Evolutionary conservation across 1,284 basidiomycete genomes (phyloP).

Genomic region (Pyrrhoderma noxium): DNA sequence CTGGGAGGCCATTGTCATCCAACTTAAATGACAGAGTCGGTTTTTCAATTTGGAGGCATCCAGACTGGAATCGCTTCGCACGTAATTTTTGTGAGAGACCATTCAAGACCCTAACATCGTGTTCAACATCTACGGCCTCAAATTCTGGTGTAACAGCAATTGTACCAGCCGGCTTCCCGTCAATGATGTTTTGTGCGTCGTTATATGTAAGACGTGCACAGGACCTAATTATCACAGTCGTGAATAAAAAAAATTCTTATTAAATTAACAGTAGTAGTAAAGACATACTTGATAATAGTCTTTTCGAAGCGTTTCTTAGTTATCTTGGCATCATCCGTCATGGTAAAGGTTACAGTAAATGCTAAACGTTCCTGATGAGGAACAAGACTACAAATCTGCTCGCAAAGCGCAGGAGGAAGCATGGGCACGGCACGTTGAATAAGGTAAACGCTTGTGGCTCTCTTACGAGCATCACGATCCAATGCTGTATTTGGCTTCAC

Average conservation of each 20-base stretch:
- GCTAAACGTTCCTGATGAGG: conserved; percentile 85
- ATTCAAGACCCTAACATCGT: conserved; percentile 70
- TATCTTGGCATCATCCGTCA: conserved; percentile 78
- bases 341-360: conserved; percentile 84
- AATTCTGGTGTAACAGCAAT: conserved; percentile 53
- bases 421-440: conserved; percentile 94
- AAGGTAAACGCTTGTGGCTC: conserved; percentile 95
- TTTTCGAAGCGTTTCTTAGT: conserved; percentile 89
- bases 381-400: conserved; percentile 87
- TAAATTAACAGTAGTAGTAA: no score
- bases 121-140: conserved; percentile 53
- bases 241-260: no score
- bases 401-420: conserved; percentile 87
- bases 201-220: conserved; percentile 80
- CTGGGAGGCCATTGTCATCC: conserved; percentile 77
- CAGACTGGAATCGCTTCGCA: conserved; percentile 69
- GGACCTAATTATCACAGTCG: conserved; percentile 57
- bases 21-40: conserved; percentile 73
- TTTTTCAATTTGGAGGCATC: conserved; percentile 72
- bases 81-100: conserved; percentile 71
- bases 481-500: conserved; percentile 94
- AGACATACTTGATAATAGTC: conserved; percentile 77
- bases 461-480: conserved; percentile 95
- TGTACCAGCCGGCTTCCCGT: conserved; percentile 57
- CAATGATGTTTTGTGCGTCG: conserved; percentile 77